A percentile compares a stretch with the other conserved stretches of the same genome.
Conservation (phyloP, 441 rosid genomes). For the Euphorbia celastroides region DNA sequence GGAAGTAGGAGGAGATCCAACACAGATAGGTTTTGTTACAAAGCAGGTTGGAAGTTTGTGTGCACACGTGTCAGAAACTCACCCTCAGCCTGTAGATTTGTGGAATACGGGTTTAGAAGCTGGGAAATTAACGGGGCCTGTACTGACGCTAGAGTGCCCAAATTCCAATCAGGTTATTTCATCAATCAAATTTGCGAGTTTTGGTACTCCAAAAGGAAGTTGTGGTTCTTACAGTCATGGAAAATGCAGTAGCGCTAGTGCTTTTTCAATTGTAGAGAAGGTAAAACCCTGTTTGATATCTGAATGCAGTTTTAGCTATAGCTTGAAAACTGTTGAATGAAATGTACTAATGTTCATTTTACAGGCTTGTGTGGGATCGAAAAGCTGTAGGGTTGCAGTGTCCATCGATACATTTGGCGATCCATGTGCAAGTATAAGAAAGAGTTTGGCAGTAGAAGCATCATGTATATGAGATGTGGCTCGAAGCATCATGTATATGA, state of each 20-base stretch:
- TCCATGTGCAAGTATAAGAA: constrained; percentile 63
- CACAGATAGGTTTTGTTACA: constrained; percentile 49
- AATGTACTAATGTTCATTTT: constrained; percentile 10
- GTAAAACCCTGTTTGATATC: constrained; percentile 23
- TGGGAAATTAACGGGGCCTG: constrained; percentile 35
- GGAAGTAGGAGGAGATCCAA: constrained; percentile 94
- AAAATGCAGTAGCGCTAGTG: constrained; percentile 47
- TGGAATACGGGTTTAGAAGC: constrained; percentile 53
- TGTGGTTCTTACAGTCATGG: constrained; percentile 80
- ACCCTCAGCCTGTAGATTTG: constrained; percentile 64
- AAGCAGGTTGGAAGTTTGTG: constrained; percentile 53
- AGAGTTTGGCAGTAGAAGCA: constrained; percentile 90
- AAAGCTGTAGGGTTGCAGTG: constrained; percentile 62
- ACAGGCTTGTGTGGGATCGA: constrained; percentile 84
- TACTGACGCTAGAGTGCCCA: constrained; percentile 55
- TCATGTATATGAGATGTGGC: constrained; percentile 43
- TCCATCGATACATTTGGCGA: constrained; percentile 62
- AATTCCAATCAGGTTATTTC: constrained; percentile 65
- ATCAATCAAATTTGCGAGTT: constrained; percentile 77
- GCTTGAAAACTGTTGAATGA: background rate
- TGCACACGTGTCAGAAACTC: constrained; percentile 63
- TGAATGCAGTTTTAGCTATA: background rate
- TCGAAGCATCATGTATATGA: background rate
- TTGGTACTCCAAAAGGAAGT: constrained; percentile 72
- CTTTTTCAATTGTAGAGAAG: constrained; percentile 67